These are phyloP conservation scores for Arabidopsis suecica DNA, from an alignment of 345 rosid genomes.

Conservation along the genomic window DNA sequence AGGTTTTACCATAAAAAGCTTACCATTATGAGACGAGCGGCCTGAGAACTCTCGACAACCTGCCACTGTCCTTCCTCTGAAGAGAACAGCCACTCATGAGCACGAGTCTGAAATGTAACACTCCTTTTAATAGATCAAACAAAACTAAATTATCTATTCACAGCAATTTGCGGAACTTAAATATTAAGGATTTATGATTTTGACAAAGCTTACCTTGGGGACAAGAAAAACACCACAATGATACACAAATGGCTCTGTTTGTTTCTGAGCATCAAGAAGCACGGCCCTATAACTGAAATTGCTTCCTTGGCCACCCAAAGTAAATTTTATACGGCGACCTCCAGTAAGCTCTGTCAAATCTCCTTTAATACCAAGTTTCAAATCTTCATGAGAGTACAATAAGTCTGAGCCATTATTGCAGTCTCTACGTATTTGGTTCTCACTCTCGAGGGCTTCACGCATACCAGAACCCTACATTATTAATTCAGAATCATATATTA, in stretches of 20 bases:
- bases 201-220: slow-evolving; percentile 67
- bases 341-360: slow-evolving; percentile 55
- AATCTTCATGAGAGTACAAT: slow-evolving; percentile 77
- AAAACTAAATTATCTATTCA: neutral
- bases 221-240: slow-evolving; percentile 88
- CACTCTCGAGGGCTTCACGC: slow-evolving; percentile 72
- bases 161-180: neutral
- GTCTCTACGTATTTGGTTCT: slow-evolving; percentile 71
- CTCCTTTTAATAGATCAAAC: slow-evolving; percentile 40
- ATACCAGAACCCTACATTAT: slow-evolving; percentile 69
- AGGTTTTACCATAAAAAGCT: slow-evolving; percentile 16
- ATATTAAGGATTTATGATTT: neutral
- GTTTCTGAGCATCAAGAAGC: slow-evolving; percentile 76
- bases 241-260: slow-evolving; percentile 53
- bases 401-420: slow-evolving; percentile 67
- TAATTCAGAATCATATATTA: slow-evolving; percentile 18
- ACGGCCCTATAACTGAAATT: slow-evolving; percentile 72
- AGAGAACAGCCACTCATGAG: slow-evolving; percentile 96
- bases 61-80: slow-evolving; percentile 98
- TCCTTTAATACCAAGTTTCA: slow-evolving; percentile 73
- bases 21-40: slow-evolving; percentile 97
- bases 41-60: slow-evolving; percentile 79
- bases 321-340: slow-evolving; percentile 69
- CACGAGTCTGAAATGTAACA: slow-evolving; percentile 72
- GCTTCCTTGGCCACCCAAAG: slow-evolving; percentile 58